Base-by-base conservation (phyloP, 495 filamentous ascomycete species). In the Penicillium subrubescens region DNA sequence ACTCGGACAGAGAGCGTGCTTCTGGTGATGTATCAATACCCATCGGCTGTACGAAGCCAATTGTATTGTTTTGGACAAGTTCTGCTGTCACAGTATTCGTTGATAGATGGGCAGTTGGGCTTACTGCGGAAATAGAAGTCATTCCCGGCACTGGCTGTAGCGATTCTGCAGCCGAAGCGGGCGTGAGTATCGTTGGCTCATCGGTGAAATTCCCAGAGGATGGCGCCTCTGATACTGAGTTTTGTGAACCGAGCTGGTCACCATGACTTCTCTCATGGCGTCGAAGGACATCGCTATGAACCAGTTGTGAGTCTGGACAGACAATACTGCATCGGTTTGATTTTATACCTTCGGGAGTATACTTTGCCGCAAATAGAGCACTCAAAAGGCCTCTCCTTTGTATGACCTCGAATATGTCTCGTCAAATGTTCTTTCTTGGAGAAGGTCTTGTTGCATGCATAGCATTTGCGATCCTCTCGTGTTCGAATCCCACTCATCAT, bases 331-430 rank as follows among this genome's bases (percentile, higher is more conserved):
- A 46, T 23, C 3, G n/a, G 19, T 8, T 11, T 5, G 19, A 46
- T n/a, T 19, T 25, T 33, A 39, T 15, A 74, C 69, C 66, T 71
- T 55, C 72, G 62, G 23, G 74, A 70, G 29, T 73, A 75, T 27
- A 66, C 55, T 59, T 67, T 76, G 5, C 63, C 70, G 66, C 76
- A 78, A 21, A 67, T 41, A 10, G 66, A 33, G 48, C 76, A 79
- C 34, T 53, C 57, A 59, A 75, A 76, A 0, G 76, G 75, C 31
- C 65, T 69, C 51, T 79, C 76, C 46, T 71, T 72, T 2, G 73
- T 79, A 56, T 77, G 76, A 11, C 65, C 74, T 39, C 75, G 75
- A 37, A 73, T 58, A 57, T 79, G 76, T 23, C 74, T 58, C 11
- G 68, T 72, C 19, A 78, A 71, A 60, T 76, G 72, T 33, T 75